Base-by-base conservation (phyloP, 2,329 filamentous ascomycete genomes). In the Colletotrichum horii region DNA sequence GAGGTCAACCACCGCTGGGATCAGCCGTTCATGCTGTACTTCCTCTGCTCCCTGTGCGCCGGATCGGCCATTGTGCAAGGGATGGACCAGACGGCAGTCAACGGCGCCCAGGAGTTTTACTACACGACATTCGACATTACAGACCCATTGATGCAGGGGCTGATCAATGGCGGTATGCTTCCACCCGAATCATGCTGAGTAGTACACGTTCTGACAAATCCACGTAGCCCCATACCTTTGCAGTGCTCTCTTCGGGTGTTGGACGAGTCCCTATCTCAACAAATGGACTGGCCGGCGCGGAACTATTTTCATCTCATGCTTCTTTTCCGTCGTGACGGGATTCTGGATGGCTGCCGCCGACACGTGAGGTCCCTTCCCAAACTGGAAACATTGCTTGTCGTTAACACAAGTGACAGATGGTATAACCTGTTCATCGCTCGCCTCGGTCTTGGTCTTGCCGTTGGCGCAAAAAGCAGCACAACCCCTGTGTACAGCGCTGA, bases 1-100 rank as follows among this genome's bases (percentile, higher is more conserved):
- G 83, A 84, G 48, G 77, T 78, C 11, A 79, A 78, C 1, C 78
- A 82, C 28, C 79, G 81, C 15, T 84, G 83, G 83, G 78, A 79
- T 3, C 81, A 84, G 12, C 83, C 83, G 0, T 82, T 80, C 34
- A 78, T 78, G 34, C 79, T 84, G 7, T 84, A 84, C 78, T 83
- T 84, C 30, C 80, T 85, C 2, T 84, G 83, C 67, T 80, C 36
- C 5, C n/a, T 70, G 15, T 70, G 67, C 24, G 67, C 67, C 4
- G 67, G 67, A 12, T 62, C 56, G 8, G 36, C 34, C n/a, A n/a
- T 61, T 9, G 74, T 76, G 8, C 92, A 93, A 78, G 92, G 92
- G 78, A 92, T 93, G 89, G 91, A 93, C 79, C 90, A 93, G 80
- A 92, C 91, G 0, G 91, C 92, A 4, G 91, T 92, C 64, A 92